Conservation (phyloP, 352 stramenopile genomes). For the Blastocystis sp. region DNA sequence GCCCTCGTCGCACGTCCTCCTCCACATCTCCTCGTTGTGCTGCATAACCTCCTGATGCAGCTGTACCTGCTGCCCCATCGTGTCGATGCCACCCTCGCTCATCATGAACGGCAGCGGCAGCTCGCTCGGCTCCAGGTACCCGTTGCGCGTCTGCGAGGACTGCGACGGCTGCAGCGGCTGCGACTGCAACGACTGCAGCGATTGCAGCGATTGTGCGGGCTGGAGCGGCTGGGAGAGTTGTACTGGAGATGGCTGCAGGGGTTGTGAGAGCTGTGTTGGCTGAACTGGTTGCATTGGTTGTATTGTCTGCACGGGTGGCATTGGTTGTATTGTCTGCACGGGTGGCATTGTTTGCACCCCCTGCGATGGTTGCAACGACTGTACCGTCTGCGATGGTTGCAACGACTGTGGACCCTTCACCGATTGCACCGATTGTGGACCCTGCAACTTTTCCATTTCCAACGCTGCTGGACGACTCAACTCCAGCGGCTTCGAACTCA, state of each 20-base stretch:
- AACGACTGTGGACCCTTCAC: too few species aligned
- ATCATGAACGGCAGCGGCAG: not conserved
- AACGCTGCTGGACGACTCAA: too few species aligned
- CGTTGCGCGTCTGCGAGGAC: too few species aligned
- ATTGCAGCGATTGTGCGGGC: not conserved
- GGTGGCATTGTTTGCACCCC: not conserved
- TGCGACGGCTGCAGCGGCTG: not conserved
- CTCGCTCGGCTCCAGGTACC: too few species aligned
- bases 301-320: not conserved
- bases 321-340: not conserved
- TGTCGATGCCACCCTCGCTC: not conserved
- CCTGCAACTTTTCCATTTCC: too few species aligned
- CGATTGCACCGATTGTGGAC: too few species aligned
- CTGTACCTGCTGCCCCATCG: constrained; percentile 11
- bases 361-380: not conserved
- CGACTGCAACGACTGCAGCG: too few species aligned
- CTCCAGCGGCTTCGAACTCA: too few species aligned
- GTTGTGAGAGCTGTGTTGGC: not conserved
- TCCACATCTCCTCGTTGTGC: constrained; percentile 22
- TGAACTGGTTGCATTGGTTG: not conserved
- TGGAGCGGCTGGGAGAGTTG: not conserved
- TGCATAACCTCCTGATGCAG: constrained; percentile 13
- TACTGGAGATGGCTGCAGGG: not conserved
- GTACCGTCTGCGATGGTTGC: too few species aligned
- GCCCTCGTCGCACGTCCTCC: not conserved